A percentile compares a stretch with the other conserved stretches of the same genome.
Conservation (phyloP, 2,329 filamentous ascomycete species). For the Apiospora phragmitis region DNA sequence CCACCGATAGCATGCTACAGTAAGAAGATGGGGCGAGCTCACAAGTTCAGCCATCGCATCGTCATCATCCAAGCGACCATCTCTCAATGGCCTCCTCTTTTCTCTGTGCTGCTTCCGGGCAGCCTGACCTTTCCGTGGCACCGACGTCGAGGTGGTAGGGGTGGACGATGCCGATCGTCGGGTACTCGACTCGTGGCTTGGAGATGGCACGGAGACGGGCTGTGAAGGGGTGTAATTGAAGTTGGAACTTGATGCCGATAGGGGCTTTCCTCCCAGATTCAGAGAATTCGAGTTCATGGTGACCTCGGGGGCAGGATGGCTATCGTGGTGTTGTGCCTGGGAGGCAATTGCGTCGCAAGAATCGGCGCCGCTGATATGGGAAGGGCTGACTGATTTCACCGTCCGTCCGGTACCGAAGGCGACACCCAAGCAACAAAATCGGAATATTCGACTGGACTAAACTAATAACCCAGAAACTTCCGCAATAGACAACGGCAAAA, state of each 20-base stretch:
- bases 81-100: slow-evolving; percentile 66
- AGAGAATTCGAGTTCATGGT: slow-evolving; percentile 37
- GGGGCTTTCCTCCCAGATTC: slow-evolving; percentile 51
- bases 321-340: background rate
- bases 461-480: background rate
- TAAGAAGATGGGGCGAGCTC: slow-evolving; percentile 33
- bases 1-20: slow-evolving; percentile 13
- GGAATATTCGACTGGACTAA: background rate
- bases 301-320: slow-evolving; percentile 14
- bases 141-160: slow-evolving; percentile 34
- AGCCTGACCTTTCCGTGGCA: slow-evolving; percentile 74
- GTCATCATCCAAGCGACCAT: slow-evolving; percentile 66
- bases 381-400: background rate
- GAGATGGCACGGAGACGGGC: slow-evolving; percentile 41
- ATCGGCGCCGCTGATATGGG: background rate
- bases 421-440: background rate
- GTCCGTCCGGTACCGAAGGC: background rate
- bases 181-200: slow-evolving; percentile 47
- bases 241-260: slow-evolving; percentile 44
- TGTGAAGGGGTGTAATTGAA: slow-evolving; percentile 42
- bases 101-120: slow-evolving; percentile 81
- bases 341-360: background rate
- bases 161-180: slow-evolving; percentile 46
- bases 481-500: background rate
- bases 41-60: slow-evolving; percentile 81